Percentiles rank a stretch among this genome's conserved stretches.
These are phyloP conservation scores for Isochrysis galbana DNA, from an alignment of 78 protist genomes.

Conservation along the genomic window DNA sequence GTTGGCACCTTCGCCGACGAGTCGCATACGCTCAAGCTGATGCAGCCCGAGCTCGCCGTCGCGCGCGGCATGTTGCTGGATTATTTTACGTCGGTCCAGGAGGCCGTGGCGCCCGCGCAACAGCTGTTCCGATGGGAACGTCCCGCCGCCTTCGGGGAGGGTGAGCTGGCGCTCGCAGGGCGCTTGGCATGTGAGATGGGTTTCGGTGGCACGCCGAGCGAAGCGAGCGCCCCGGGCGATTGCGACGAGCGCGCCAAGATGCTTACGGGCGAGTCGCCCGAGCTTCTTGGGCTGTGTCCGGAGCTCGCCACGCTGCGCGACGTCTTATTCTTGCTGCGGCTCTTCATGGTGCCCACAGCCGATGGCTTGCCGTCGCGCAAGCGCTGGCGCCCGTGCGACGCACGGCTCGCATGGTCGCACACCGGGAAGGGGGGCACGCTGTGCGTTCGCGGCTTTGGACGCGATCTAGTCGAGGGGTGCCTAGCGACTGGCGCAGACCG, in stretches of 20 bases:
- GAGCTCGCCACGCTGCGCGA: constrained; percentile 46
- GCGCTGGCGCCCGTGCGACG: neutral
- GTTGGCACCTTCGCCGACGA: neutral
- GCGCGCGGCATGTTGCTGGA: constrained; percentile 59
- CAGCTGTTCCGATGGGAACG: constrained; percentile 22
- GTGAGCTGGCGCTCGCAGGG: neutral
- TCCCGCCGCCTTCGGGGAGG: neutral
- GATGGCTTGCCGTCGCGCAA: neutral
- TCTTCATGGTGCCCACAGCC: constrained; percentile 39
- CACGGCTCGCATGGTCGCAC: constrained; percentile 43
- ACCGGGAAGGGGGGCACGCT: neutral
- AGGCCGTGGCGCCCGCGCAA: neutral
- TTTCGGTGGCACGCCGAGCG: neutral
- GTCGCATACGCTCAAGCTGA: constrained; percentile 32
- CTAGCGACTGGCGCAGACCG: too few relatives aligned
- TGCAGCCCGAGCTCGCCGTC: constrained; percentile 50
- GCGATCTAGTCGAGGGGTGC: too few relatives aligned
- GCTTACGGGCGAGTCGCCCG: neutral
- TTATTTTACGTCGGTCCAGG: constrained; percentile 37
- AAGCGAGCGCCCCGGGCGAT: neutral
- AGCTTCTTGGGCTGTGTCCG: neutral
- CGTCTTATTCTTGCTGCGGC: constrained; percentile 33
- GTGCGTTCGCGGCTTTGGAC: too few relatives aligned
- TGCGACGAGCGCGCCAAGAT: neutral
- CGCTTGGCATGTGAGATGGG: neutral